These are phyloP conservation scores for Penicillium tannophilum DNA, from an alignment of 495 filamentous ascomycete genomes.

Conservation along the genomic window DNA sequence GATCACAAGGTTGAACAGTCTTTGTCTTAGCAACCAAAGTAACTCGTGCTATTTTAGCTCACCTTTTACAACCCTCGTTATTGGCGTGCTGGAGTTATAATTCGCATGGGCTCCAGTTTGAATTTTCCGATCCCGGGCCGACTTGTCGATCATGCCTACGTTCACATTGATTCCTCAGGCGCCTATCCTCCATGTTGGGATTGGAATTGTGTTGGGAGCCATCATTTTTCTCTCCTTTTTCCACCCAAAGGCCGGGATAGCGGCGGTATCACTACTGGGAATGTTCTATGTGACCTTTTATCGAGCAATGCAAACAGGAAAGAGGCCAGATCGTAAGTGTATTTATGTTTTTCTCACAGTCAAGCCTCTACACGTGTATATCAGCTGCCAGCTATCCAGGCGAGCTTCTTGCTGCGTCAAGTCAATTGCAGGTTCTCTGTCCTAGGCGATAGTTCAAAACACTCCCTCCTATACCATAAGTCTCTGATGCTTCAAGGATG, in stretches of 20 bases:
- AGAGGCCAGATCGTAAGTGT: neutral
- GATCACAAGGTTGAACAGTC: neutral
- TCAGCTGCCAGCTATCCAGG: neutral
- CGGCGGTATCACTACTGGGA: neutral
- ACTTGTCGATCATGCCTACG: neutral
- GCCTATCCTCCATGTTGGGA: conserved; percentile 1
- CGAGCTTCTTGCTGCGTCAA: neutral
- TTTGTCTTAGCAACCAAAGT: neutral
- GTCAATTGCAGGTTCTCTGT: neutral
- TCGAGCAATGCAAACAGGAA: neutral
- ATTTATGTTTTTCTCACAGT: neutral
- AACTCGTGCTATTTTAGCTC: neutral
- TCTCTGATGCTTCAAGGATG: neutral
- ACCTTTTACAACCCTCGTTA: neutral
- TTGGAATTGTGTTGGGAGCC: neutral
- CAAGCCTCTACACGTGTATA: neutral
- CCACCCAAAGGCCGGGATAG: neutral
- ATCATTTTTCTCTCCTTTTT: neutral
- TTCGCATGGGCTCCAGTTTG: neutral
- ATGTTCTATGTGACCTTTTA: neutral
- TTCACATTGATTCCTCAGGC: neutral
- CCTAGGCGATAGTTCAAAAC: neutral
- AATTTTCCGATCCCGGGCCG: neutral
- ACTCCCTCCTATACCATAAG: neutral
- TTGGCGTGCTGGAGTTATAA: neutral